These are phyloP conservation scores for Paramecium primaurelia DNA, from an alignment of 73 alveolate genomes.

Conservation along the genomic window DNA sequence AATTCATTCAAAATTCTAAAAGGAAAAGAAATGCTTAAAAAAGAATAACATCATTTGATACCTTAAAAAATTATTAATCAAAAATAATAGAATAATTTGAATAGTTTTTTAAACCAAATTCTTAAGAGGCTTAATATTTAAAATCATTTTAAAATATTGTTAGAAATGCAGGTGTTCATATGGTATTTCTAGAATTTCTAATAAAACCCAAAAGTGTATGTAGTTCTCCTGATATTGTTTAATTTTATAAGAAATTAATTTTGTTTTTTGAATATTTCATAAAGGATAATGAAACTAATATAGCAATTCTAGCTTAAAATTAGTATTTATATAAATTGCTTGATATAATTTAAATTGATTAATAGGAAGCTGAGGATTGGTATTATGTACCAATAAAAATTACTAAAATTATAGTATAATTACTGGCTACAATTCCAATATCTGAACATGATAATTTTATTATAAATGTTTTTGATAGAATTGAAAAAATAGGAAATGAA, in stretches of 20 bases:
- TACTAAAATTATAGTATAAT: neutral
- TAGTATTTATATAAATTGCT: neutral
- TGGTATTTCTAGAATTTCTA: neutral
- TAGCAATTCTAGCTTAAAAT: neutral
- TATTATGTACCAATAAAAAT: slow-evolving; percentile 40
- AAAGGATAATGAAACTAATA: slow-evolving; percentile 25
- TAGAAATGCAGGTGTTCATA: slow-evolving; percentile 27
- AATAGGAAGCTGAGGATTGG: neutral
- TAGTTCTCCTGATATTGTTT: neutral
- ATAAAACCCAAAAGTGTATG: neutral
- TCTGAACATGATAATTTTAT: neutral
- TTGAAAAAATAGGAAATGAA: neutral
- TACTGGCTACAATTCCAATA: neutral
- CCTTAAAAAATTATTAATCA: neutral
- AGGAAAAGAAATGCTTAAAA: neutral
- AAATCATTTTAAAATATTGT: slow-evolving; percentile 39
- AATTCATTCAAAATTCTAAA: slow-evolving; percentile 11
- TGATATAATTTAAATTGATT: neutral
- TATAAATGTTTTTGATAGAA: neutral
- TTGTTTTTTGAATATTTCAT: slow-evolving; percentile 19
- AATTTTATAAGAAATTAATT: slow-evolving; percentile 11
- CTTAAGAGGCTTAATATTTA: neutral
- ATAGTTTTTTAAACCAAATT: neutral
- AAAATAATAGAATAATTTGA: neutral
- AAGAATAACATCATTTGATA: neutral